Evolutionary conservation across 352 stramenopile genomes (phyloP).

Genomic region (Phytophthora colocasiae): DNA sequence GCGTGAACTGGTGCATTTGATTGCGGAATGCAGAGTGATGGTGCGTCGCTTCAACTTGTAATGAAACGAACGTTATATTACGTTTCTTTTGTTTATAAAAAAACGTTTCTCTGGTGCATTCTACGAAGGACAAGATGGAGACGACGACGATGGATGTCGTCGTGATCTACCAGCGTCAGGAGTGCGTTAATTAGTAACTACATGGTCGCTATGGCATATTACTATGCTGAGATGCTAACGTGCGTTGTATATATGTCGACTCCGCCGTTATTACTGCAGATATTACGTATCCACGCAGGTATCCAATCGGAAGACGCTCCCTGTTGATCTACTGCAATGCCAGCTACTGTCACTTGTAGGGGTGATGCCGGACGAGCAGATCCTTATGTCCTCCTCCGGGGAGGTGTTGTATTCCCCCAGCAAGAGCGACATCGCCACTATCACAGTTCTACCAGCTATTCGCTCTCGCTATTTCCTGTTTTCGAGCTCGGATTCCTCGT

Average conservation of each 20-base stretch:
- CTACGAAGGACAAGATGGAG: constrained; percentile 17
- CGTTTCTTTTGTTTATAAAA: constrained; percentile 4
- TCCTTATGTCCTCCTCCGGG: constrained; percentile 54
- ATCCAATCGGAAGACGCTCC: constrained; percentile 36
- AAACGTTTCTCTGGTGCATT: constrained; percentile 7
- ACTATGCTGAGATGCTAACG: constrained; percentile 10
- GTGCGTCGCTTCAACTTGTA: constrained; percentile 31
- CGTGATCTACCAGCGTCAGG: constrained; percentile 61
- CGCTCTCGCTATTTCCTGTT: constrained; percentile 55
- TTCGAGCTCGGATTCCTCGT: constrained; percentile 10
- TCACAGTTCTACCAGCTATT: constrained; percentile 14
- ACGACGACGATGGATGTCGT: constrained; percentile 42
- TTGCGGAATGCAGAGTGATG: constrained; percentile 29
- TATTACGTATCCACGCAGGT: constrained; percentile 47
- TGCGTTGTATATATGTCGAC: not conserved
- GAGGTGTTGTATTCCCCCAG: constrained; percentile 43
- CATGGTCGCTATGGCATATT: not conserved
- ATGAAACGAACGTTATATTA: constrained; percentile 14
- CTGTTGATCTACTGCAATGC: constrained; percentile 70
- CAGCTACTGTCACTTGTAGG: constrained; percentile 75
- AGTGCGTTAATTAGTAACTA: constrained; percentile 48
- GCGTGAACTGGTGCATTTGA: constrained; percentile 36
- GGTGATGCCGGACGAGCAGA: constrained; percentile 62
- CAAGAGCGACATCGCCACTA: constrained; percentile 23
- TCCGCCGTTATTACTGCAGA: constrained; percentile 20